Base-by-base conservation (phyloP, 2,329 filamentous ascomycete species). In the Trichoderma cornu-damae region DNA sequence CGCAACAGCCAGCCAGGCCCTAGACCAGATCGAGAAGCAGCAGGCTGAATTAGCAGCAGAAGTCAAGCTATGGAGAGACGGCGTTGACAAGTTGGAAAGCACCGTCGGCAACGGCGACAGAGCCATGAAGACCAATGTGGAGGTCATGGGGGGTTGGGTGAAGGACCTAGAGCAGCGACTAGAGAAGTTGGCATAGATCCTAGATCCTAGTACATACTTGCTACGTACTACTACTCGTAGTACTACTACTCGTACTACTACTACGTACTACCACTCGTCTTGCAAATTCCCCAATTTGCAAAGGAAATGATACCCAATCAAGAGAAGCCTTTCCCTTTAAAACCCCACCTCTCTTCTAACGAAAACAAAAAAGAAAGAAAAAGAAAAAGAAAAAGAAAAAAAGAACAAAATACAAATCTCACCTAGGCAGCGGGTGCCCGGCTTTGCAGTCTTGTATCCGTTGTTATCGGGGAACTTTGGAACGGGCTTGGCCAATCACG, bases 131-230 rank as follows among this genome's bases (percentile, higher is more conserved):
- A 82, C 80, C 50, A 99, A 99, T 72, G 85, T 92, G 71, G 85
- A 87, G 65, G 81, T 88, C n/a, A 86, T 97, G 61, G 88, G 93
- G 63, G 84, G 83, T 38, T 96, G 92, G 90, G 89, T 97, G 4
- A 89, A 88, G 71, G 89, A 88, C 57, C 73, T 99, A 55, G 93
- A 97, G 74, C 82, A 78, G 66, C 87, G 89, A 72, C 79, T 96
- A 70, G 80, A 80, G 60, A 80, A 79, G 64, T 70, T 87, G 68
- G 76, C 76, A 59, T 71, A 67, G 62, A 49, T 35, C 44, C 60
- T 28, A 30, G 28, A 30, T 30, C 9, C 28, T 9, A 28, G 26
- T 30, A 30, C 28, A n/a, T n/a, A n/a, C n/a, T n/a, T n/a, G n/a
- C n/a, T n/a, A n/a, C n/a, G n/a, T n/a, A n/a, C n/a, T n/a, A n/a